These are phyloP conservation scores for Knoxdaviesia proteae DNA, from an alignment of 2,329 filamentous ascomycete genomes.

Conservation along the genomic window DNA sequence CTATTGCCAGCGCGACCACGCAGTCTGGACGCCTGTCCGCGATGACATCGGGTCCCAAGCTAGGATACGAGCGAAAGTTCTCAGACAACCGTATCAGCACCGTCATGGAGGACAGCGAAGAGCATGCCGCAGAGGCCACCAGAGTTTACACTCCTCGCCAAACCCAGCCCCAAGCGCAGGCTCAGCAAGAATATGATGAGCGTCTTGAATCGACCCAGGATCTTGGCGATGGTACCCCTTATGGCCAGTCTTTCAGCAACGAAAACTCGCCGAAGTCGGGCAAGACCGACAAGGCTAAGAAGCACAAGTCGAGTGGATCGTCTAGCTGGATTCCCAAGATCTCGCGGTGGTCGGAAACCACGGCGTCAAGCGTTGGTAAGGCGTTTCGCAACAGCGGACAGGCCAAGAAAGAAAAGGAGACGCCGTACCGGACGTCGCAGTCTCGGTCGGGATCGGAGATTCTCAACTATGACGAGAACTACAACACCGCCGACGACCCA, in stretches of 20 bases:
- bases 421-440: conserved; percentile 23
- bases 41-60: conserved; percentile 24
- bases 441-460: conserved; percentile 66
- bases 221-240: neutral
- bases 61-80: conserved; percentile 31
- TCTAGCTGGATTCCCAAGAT: conserved; percentile 74
- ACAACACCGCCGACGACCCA: conserved; percentile 28
- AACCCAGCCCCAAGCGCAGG: conserved; percentile 11
- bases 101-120: conserved; percentile 65
- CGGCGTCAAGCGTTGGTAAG: conserved; percentile 65
- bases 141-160: neutral
- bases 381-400: conserved; percentile 46
- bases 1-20: conserved; percentile 40
- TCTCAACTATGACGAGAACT: conserved; percentile 40
- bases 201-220: too few species aligned
- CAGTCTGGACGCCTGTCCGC: conserved; percentile 54
- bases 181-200: neutral
- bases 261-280: conserved; percentile 48
- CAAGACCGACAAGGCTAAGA: conserved; percentile 53
- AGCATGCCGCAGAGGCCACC: conserved; percentile 29
- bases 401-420: conserved; percentile 27
- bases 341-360: conserved; percentile 94
- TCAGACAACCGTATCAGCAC: conserved; percentile 77
- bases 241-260: conserved; percentile 14
- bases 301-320: conserved; percentile 72